Evolutionary conservation across 164 flowering plant species (phyloP).

Genomic region (Piper longum): DNA sequence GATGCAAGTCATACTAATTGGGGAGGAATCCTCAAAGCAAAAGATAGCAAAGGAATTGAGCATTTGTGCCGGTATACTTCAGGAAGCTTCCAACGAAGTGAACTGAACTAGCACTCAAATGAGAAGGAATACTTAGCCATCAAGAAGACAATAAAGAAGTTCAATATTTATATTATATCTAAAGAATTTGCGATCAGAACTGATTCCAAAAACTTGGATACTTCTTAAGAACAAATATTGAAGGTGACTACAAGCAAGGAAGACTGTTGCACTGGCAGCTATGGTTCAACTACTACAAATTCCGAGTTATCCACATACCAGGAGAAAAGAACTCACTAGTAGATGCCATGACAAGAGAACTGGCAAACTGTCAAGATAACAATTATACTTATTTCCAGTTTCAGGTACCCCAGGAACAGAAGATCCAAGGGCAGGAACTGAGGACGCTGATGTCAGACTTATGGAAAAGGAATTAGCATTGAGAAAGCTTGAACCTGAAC

Average conservation of each 20-base stretch:
- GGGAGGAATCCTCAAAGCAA: constrained; percentile 1
- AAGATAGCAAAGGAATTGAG: background rate
- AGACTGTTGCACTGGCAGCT: background rate
- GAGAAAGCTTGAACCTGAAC: too few relatives aligned
- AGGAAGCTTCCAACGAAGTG: background rate
- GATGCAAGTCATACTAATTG: constrained; percentile 4
- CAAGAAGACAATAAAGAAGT: background rate
- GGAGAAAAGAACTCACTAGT: background rate
- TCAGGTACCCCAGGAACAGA: too few relatives aligned
- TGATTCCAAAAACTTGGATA: background rate
- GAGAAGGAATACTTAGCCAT: constrained; percentile 6
- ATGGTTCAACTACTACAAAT: background rate
- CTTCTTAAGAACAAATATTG: background rate
- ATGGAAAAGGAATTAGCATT: too few relatives aligned
- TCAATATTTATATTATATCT: background rate
- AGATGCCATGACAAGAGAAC: background rate
- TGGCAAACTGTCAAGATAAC: background rate
- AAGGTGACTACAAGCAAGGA: background rate
- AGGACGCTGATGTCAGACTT: too few relatives aligned
- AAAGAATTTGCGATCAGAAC: background rate
- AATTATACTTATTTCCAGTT: too few relatives aligned
- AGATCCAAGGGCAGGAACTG: too few relatives aligned
- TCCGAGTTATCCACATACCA: background rate
- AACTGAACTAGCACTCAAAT: background rate
- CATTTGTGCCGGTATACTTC: background rate